Evolutionary conservation across 1,139 yeast species (phyloP).

Genomic region (Diutina scorzettiae): DNA sequence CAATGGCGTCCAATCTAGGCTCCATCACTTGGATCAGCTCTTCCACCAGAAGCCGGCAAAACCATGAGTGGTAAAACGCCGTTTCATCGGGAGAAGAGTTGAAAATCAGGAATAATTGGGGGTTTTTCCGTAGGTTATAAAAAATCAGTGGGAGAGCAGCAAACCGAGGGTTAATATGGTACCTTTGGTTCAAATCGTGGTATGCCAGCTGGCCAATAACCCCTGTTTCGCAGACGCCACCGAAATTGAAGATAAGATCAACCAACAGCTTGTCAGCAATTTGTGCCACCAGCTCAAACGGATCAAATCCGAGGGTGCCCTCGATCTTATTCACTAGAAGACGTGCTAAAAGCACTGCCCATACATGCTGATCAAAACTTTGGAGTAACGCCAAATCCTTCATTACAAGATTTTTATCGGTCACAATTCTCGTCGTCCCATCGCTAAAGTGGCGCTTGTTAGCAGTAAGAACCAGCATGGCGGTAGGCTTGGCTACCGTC

Average conservation of each 20-base stretch:
- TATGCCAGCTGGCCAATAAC: conserved; percentile 8
- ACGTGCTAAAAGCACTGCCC: conserved; percentile 21
- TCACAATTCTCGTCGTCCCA: neutral
- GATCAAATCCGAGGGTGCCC: conserved; percentile 23
- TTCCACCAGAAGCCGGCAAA: conserved; percentile 12
- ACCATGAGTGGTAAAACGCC: conserved; percentile 25
- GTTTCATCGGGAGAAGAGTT: conserved; percentile 36
- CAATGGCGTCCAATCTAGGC: conserved; percentile 15
- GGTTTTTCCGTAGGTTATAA: conserved; percentile 23
- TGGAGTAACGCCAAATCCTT: conserved; percentile 17
- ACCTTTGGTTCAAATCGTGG: conserved; percentile 12
- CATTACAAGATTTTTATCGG: conserved; percentile 11
- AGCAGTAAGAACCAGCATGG: neutral
- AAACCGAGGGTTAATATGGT: conserved; percentile 18
- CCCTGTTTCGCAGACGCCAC: conserved; percentile 12
- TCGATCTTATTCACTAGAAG: conserved; percentile 24
- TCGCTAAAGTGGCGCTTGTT: neutral
- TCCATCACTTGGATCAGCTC: conserved; percentile 16
- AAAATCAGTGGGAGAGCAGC: conserved; percentile 18
- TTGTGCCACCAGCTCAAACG: conserved; percentile 18
- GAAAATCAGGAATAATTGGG: conserved; percentile 23
- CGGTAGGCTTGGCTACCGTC: conserved; percentile 19
- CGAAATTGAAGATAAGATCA: conserved; percentile 21
- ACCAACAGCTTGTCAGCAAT: conserved; percentile 18
- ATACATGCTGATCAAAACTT: conserved; percentile 22